A percentile compares a stretch with the other conserved stretches of the same genome.
Evolutionary conservation across 257 asterid genomes (phyloP).

Genomic region (Solanum dulcamara): DNA sequence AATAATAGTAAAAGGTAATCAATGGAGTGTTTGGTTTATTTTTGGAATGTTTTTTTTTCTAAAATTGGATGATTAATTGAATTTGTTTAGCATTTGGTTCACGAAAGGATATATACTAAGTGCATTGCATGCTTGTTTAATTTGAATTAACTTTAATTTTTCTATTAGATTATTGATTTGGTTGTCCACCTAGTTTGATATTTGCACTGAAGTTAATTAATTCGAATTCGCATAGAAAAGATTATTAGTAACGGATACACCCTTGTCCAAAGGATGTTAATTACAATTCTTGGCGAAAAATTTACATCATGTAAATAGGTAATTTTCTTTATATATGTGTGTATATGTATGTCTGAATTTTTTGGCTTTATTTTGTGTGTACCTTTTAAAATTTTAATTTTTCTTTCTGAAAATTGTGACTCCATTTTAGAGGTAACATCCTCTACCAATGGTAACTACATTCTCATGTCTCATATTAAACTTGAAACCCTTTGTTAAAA

Average conservation of each 20-base stretch:
- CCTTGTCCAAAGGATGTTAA: not conserved
- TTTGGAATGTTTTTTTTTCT: not conserved
- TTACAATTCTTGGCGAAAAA: no score
- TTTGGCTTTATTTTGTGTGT: no score
- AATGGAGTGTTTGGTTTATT: not conserved
- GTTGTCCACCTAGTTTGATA: no score
- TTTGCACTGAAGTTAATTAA: not conserved
- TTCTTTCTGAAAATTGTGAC: no score
- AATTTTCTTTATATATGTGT: no score
- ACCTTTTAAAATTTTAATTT: no score
- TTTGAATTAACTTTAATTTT: not conserved
- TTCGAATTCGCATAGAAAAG: not conserved
- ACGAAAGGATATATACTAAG: not conserved
- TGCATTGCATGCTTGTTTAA: not conserved
- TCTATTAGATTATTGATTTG: not conserved
- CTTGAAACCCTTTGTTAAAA: not conserved
- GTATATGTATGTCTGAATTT: no score
- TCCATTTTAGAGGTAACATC: not conserved
- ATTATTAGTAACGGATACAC: fast-evolving
- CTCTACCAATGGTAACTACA: not conserved
- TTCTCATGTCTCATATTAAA: not conserved
- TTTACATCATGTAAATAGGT: no score
- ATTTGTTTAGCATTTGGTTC: not conserved
- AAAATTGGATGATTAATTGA: not conserved
- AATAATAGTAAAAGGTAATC: no score